Base-by-base conservation (phyloP, 768 basidiomycete genomes). In the Pleurotus tuber-regium region DNA sequence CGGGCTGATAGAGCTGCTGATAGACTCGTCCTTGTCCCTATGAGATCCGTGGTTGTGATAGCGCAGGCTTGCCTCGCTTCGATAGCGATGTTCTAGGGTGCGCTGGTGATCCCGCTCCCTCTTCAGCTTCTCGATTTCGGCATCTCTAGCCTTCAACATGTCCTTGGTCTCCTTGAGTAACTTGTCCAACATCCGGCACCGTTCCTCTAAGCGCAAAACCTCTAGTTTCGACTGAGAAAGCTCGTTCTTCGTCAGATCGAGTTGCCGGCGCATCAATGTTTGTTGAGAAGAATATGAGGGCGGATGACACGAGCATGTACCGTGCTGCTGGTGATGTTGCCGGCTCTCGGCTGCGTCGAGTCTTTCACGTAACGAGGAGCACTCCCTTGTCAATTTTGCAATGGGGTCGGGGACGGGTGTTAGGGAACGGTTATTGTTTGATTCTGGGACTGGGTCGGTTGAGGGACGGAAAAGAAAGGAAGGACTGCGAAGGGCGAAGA, bases 91-190 rank as follows among this genome's bases (percentile, higher is more conserved):
- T 28, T 63, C 65, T 25, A 64, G 50, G 31, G 63, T 60, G 18
- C 68, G 64, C 24, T 71, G 69, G 52, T 63, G 62, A 35, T 72
- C 71, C 23, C 61, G 62, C 50, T 70, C 67, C 55, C 64, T 67
- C 53, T 65, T 79, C 60, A 85, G 63, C 51, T 68, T 69, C 26
- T 84, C 83, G 41, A 86, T 65, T 68, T 89, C 86, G 40, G 68
- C 59, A 54, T 89, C 87, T 54, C 80, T 77, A 1, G 71, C 55
- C 52, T 74, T 76, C 57, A 89, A 64, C 42, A 80, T 56, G 10
- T 87, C 84, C 43, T 79, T 74, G 42, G 84, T 80, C 57, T 88
- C 86, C 59, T 74, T 79, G 52, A 89, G 68, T 14, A 82, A 74
- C 58, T 71, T 77, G 59, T 89, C 87, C 43, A 89, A 72, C 61